Base-by-base conservation (phyloP, 2,329 filamentous ascomycete species). In the Samsoniella hepiali region DNA sequence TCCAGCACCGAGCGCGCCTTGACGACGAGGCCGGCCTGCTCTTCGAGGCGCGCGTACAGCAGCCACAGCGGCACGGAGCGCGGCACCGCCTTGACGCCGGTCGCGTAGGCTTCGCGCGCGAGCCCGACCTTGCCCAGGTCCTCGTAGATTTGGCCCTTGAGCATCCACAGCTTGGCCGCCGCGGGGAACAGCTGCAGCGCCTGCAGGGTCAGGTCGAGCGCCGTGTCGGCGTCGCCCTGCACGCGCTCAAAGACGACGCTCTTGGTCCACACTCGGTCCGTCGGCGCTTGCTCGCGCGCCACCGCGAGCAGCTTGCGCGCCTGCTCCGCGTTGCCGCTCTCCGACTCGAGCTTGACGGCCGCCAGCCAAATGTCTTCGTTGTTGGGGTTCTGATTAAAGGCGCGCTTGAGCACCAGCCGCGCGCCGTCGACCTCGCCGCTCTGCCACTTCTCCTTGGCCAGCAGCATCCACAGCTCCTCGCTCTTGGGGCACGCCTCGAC, bases 281-380 rank as follows among this genome's bases (percentile, higher is more conserved):
- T 99, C 2, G 93, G 91, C 1, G 95, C 93, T 74, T 97, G 90
- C 64, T 91, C 87, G 62, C 95, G 88, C 29, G 95, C 95, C 13
- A 90, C 90, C 60, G 88, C 85, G 45, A 99, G 84, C 31, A 99
- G 85, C 65, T 90, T 86, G 51, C 93, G 84, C 1, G 95, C 95
- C 72, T 95, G 88, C 44, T 93, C 90, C 47, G 86, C 88, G 70
- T 96, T 88, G 50, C 88, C 85, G 65, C 92, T 94, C 71, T 98
- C 93, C 1, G 95, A 92, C 77, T 99, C 95, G 36, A 99, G 86
- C 75, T 97, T 96, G 68, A 99, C 95, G 53, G 95, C 95, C 17
- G 93, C 91, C 55, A 97, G 88, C 90, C 95, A 99, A 68, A 99
- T 97, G 74, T 98, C 93, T 76, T 99, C 95, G 77, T 97, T 97